Evolutionary conservation across 371 early-diverging fungal genomes (phyloP), one percentile per base, ranked within the genome.

Genomic region (Mucor sp.): DNA sequence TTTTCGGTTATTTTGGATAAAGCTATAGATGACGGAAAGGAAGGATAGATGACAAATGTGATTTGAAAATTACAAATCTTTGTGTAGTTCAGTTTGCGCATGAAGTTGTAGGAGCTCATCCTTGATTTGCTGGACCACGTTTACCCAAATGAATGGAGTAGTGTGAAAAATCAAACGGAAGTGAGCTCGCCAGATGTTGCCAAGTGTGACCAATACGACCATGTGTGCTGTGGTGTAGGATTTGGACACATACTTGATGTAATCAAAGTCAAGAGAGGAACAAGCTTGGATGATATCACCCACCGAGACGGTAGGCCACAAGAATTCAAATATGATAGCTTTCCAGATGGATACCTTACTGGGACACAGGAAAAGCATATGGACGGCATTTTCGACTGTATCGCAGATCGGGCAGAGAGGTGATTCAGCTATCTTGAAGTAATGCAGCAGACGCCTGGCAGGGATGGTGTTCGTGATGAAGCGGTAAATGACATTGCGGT

Each of bases 281-380:
- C 21, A 30, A 6, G 41, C 61, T 9, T 28, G 30, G 7, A 37
- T 30, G 15, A 47, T 47, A 27, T 44, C 61, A 15, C 7, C 15
- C 17, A 41, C 30, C 9, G 21, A 43, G 4, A 30, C 27, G 25
- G 61, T 61, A n/a, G 61, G 61, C 61, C 61, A 61, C 47, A 61
- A n/a, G 17, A 61, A 61, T 47, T 47, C 47, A 30, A 61, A 61
- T 6, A 61, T 61, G 32, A 61, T 39, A 9, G 23, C 61, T 21
- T 61, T 44, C 61, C 61, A 61, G 2, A 47, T 30, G 1, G 43
- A 12, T 33, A 37, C 32, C 37, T 59, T 59, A 12, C 47, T 9
- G 12, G 48, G 61, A 15, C 28, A 44, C 27, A 37, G 61, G 19
- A 61, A 61, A 47, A 61, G 61, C 25, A 59, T n/a, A 25, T 59